Conservation (phyloP, 345 rosid genomes). For the Schrenkiella parvula region DNA sequence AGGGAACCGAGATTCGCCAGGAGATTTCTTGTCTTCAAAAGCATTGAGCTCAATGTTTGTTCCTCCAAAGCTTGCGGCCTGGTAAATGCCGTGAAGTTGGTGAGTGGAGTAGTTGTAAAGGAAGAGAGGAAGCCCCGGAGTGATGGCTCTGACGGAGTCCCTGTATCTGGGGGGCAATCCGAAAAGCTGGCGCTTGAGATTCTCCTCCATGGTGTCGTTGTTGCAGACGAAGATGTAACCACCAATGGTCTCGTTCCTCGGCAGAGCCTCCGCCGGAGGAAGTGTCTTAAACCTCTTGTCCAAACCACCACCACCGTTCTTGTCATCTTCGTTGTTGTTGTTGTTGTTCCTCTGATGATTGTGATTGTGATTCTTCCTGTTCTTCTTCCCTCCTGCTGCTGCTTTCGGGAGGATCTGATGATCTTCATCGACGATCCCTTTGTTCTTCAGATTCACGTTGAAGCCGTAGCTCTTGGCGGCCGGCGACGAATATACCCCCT, state of each 20-base stretch:
- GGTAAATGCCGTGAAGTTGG: slow-evolving; percentile 94
- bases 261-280: slow-evolving; percentile 85
- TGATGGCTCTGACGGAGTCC: slow-evolving; percentile 94
- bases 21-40: slow-evolving; percentile 93
- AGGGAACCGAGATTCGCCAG: slow-evolving; percentile 94
- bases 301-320: slow-evolving; percentile 34
- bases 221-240: slow-evolving; percentile 99
- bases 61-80: slow-evolving; percentile 99
- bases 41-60: slow-evolving; percentile 90
- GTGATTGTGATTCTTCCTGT: slow-evolving; percentile 41
- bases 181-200: slow-evolving; percentile 83
- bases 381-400: slow-evolving; percentile 40
- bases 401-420: slow-evolving; percentile 39
- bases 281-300: slow-evolving; percentile 98
- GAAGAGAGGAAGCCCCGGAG: slow-evolving; percentile 96
- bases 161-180: slow-evolving; percentile 95
- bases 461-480: slow-evolving; percentile 23
- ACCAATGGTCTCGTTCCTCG: slow-evolving; percentile 86
- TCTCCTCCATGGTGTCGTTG: slow-evolving; percentile 97
- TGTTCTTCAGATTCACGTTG: slow-evolving; percentile 47
- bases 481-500: slow-evolving; percentile 52
- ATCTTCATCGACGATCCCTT: slow-evolving; percentile 44
- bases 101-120: slow-evolving; percentile 98
- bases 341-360: slow-evolving; percentile 31
- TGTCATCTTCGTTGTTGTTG: slow-evolving; percentile 28